A percentile compares a stretch with the other conserved stretches of the same genome.
phyloP scores from a whole-genome alignment of 164 flowering plant species.

The Tetrastigma voinierianum region DNA sequence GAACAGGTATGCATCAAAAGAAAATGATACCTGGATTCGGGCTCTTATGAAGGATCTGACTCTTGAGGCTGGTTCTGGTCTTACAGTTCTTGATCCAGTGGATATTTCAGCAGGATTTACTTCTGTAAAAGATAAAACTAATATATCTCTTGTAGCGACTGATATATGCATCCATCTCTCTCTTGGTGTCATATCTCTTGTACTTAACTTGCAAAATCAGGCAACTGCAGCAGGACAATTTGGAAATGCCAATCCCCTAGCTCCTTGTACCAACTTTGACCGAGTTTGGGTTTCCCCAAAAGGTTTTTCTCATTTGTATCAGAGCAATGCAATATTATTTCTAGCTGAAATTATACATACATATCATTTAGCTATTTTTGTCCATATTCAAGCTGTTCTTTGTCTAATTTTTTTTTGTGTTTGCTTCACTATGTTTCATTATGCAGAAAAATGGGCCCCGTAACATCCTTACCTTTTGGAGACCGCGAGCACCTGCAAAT shows the following conservation, averaged over 20 bases:
- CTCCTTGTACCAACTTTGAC: conserved; percentile 81
- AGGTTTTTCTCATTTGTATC: conserved; percentile 43
- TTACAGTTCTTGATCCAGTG: conserved; percentile 87
- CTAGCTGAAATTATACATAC: not conserved
- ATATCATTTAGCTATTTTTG: not conserved
- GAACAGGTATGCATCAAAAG: conserved; percentile 92
- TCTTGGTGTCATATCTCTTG: conserved; percentile 76
- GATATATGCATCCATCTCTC: conserved; percentile 89
- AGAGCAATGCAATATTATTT: not conserved
- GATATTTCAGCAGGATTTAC: conserved; percentile 98
- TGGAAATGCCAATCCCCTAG: conserved; percentile 79
- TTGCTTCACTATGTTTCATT: not conserved
- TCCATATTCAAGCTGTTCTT: not conserved
- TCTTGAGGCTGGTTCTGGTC: conserved; percentile 97
- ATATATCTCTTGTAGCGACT: conserved; percentile 70
- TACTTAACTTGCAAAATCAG: conserved; percentile 81
- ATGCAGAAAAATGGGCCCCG: conserved; percentile 62
- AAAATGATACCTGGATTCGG: conserved; percentile 89
- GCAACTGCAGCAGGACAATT: conserved; percentile 73
- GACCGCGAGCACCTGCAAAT: conserved; percentile 93
- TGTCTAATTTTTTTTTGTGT: not conserved
- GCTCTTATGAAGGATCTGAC: conserved; percentile 84
- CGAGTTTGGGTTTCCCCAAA: conserved; percentile 80
- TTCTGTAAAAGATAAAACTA: conserved; percentile 85
- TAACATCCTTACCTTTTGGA: conserved; percentile 83